Base-by-base conservation (phyloP, 305 asterid species). In the Fraxinus angustifolia region DNA sequence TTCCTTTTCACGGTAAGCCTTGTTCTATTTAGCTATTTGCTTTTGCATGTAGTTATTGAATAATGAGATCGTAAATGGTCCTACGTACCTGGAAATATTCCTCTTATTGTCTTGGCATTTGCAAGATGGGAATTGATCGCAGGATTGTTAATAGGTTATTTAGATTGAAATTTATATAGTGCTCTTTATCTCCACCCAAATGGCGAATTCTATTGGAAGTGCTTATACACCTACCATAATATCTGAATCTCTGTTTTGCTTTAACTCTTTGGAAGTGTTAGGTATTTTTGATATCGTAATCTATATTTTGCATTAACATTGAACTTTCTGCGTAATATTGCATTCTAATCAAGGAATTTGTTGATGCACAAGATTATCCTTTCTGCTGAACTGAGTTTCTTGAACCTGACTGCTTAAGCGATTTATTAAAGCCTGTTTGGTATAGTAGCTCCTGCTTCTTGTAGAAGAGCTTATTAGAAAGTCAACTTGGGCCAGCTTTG, bases 1-100 rank as follows among this genome's bases (percentile, higher is more conserved):
- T 79, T 75, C 79, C 83, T 81, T 82, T 70, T 74, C 79, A 56
- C 72, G 88, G 94, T 91, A 83, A 83, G 88, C 73, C 35, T 58
- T 79, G 16, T 21, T 53, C 35, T 31, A 14, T 30, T 76, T 76
- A 48, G 40, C 12, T 50, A 16, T 28, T 26, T 19, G 58, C 45
- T 50, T 53, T 76, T 11, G 67, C 67, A 23, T 42, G 42, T 76
- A 11, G 50, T 28, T 3, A 5, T 26, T 48, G 67, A 76, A 45
- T 7, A 16, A 34, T 50, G 26, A 8, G 45, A 16, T 45, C 11
- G 8, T 62, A 62, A 62, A 62, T 62, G 71, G 31, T 62, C 35
- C 73, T 26, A 23, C 14, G 1, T 65, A 11, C 33, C 35, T 26
- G 31, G n/a, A 65, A 26, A 65, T 75, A 12, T 21, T 26, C 19